Conservation (phyloP, 2,329 filamentous ascomycete species). For the Pezicula neosporulosa region DNA sequence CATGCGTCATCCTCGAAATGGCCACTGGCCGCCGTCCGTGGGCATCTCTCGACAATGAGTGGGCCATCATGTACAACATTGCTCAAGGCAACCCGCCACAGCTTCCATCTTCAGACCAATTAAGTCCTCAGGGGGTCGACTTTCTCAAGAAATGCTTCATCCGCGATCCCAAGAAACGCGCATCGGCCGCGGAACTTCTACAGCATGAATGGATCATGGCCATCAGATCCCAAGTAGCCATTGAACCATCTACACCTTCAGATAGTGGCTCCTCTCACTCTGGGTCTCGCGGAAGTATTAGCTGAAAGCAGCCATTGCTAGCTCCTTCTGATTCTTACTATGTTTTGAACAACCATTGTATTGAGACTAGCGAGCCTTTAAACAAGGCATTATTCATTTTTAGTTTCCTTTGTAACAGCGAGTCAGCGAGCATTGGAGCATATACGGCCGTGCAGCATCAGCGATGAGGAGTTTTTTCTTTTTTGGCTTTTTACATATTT, state of each 20-base stretch:
- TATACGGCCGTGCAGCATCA: conserved; percentile 15
- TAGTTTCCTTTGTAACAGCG: conserved; percentile 9
- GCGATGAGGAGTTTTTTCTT: conserved; percentile 14
- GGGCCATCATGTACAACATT: conserved; percentile 99
- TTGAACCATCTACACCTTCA: conserved; percentile 61
- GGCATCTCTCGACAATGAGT: conserved; percentile 96
- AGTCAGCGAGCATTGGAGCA: conserved; percentile 11
- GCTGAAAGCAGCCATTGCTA: conserved; percentile 3
- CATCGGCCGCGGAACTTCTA: conserved; percentile 81
- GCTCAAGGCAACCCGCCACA: conserved; percentile 92
- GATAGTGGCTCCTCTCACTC: conserved; percentile 34
- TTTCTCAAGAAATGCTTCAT: conserved; percentile 86
- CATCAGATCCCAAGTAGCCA: conserved; percentile 57
- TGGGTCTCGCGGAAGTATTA: conserved; percentile 20
- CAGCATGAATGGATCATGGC: conserved; percentile 88
- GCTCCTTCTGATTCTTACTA: neutral
- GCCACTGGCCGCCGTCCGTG: conserved; percentile 90
- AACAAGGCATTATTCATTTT: conserved; percentile 1
- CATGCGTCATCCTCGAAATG: conserved; percentile 97
- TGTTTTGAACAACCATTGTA: conserved; percentile 1
- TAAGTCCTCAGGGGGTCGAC: conserved; percentile 80
- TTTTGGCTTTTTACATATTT: neutral
- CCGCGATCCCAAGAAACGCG: conserved; percentile 73
- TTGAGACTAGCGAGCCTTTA: neutral
- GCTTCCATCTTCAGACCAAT: conserved; percentile 76